Base-by-base conservation (phyloP, 805 yeast genomes). In the Pichia exigua region DNA sequence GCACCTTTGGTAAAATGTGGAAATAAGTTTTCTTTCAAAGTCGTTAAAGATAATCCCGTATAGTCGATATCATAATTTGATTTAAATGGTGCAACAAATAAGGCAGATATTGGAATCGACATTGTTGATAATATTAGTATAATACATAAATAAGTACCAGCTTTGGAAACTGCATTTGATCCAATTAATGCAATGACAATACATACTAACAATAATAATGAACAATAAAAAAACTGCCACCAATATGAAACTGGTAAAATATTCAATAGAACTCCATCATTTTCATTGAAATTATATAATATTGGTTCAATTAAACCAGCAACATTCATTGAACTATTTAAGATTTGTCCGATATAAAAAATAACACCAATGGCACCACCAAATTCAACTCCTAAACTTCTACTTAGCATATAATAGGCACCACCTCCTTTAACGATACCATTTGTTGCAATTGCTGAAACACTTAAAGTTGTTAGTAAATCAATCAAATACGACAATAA, bases 341-440 rank as follows among this genome's bases (percentile, higher is more conserved):
- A 73, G 10, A 91, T 90, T 70, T 94, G 99, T 0, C 99, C 99
- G 49, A 94, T 74, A 63, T 85, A 95, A 66, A 94, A 94, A 24
- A 94, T 92, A 28, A 94, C 75, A 1, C 99, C 99, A 57, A 94
- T 92, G 4, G 97, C 86, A 4, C 99, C 99, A 27, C 99, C 99
- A 68, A 94, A 94, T 65, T 94, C 99, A 4, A 97, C 97, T 0
- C 99, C 99, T 54, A 94, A 71, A 35, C 96, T 85, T 58, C 99
- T 76, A 35, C 96, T 86, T 54, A 94, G 89, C 97, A 94, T 94
- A 62, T 90, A 94, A 65, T 94, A 94, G 0, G 98, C 97, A 46
- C 99, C 99, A 17, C 99, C 99, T 15, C 98, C 98, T 59, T 90
- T 79, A 2, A 94, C 98, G 0, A 95, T 89, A 22, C 99, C 99